Percentiles rank a stretch among this genome's conserved stretches.
Evolutionary conservation across 2,329 filamentous ascomycete species (phyloP).

Genomic region (Lecanicillium sp.): DNA sequence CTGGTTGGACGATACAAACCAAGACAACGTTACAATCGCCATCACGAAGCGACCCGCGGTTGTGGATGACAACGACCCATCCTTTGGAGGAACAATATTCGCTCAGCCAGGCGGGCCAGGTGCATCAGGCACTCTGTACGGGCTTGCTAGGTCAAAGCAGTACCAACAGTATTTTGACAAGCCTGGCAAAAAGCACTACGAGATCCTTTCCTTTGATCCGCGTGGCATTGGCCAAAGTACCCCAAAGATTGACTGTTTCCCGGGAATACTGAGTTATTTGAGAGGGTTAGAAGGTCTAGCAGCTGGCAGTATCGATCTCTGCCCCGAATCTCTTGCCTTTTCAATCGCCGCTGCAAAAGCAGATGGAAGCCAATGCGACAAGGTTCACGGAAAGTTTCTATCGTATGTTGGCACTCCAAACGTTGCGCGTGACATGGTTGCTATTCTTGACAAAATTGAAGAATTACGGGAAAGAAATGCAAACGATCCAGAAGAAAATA

Average conservation of each 20-base stretch:
- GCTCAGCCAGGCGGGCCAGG: conserved; percentile 38
- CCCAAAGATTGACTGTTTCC: conserved; percentile 30
- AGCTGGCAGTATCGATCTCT: conserved; percentile 17
- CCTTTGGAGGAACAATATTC: conserved; percentile 34
- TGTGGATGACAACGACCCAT: conserved; percentile 25
- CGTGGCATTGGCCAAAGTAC: conserved; percentile 29
- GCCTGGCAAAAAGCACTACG: conserved; percentile 24
- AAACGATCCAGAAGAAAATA: neutral
- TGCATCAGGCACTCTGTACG: conserved; percentile 25
- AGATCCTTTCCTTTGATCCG: conserved; percentile 35
- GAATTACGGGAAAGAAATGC: neutral
- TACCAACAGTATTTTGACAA: conserved; percentile 20
- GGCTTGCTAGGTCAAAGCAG: conserved; percentile 15
- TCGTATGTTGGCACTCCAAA: neutral
- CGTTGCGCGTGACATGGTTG: conserved; percentile 1
- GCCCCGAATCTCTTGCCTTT: conserved; percentile 15
- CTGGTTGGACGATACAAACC: conserved; percentile 24
- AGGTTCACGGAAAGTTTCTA: conserved; percentile 18
- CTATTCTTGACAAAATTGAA: conserved; percentile 1
- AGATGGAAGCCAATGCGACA: conserved; percentile 20
- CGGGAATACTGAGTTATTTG: conserved; percentile 18
- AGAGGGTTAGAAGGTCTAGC: conserved; percentile 21
- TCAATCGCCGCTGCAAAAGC: conserved; percentile 17
- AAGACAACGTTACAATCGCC: conserved; percentile 27
- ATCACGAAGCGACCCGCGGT: conserved; percentile 30